Percentiles rank a stretch among this genome's conserved stretches.
Evolutionary conservation across 164 flowering plant species (phyloP).

Genomic region (Santalum album): DNA sequence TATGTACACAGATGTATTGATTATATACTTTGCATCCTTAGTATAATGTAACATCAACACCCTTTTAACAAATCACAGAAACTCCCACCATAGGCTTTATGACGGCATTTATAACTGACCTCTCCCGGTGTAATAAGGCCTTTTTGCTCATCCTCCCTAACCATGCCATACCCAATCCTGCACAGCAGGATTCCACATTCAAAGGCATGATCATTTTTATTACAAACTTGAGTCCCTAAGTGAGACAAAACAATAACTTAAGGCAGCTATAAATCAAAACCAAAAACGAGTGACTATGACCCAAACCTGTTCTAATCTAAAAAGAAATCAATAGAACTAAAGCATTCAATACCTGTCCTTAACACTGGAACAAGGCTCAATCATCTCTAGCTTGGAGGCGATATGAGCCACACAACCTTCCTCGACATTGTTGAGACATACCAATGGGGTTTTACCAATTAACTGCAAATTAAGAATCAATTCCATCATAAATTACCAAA

Average conservation of each 20-base stretch:
- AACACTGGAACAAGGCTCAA: slow-evolving; percentile 53
- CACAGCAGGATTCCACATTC: not conserved
- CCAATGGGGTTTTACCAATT: slow-evolving; percentile 47
- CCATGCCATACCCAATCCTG: slow-evolving; percentile 88
- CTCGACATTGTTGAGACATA: slow-evolving; percentile 36
- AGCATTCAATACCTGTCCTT: slow-evolving; percentile 34
- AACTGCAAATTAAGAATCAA: slow-evolving; percentile 16
- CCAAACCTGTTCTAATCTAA: not conserved
- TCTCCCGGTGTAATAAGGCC: slow-evolving; percentile 74
- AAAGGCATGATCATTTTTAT: too few species aligned
- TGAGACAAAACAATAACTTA: not conserved
- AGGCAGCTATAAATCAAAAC: not conserved
- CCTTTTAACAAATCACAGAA: not conserved
- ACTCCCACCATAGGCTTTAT: not conserved
- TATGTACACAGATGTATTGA: too few species aligned
- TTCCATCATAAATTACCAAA: not conserved
- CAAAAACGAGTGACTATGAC: not conserved
- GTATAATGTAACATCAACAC: not conserved
- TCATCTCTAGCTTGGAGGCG: slow-evolving; percentile 46
- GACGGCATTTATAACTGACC: slow-evolving; percentile 29
- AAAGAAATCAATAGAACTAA: not conserved
- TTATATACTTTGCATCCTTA: not conserved
- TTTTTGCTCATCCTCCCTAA: slow-evolving; percentile 77
- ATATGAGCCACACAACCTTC: slow-evolving; percentile 49
- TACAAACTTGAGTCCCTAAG: too few species aligned